These are phyloP conservation scores for Dactylonectria estremocensis DNA, from an alignment of 2,329 filamentous ascomycete genomes.

Conservation along the genomic window DNA sequence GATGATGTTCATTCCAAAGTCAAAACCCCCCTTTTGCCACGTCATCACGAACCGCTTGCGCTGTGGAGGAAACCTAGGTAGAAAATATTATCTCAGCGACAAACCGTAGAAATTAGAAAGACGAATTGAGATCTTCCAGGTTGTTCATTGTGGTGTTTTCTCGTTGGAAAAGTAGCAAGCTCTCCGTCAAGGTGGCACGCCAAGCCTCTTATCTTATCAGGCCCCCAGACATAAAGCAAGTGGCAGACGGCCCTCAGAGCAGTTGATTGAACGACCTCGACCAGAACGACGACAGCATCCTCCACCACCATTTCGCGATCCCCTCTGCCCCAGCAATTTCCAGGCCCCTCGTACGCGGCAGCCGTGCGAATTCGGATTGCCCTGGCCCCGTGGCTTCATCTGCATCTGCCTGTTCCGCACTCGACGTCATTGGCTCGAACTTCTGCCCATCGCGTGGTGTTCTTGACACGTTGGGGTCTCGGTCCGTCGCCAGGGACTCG, in stretches of 20 bases:
- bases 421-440: conserved; percentile 34
- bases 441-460: conserved; percentile 26
- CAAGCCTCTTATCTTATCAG: conserved; percentile 48
- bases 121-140: background rate
- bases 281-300: conserved; percentile 15
- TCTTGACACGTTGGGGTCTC: conserved; percentile 48
- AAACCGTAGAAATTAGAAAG: background rate
- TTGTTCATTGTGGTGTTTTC: background rate
- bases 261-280: background rate
- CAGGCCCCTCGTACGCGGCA: background rate
- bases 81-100: no score
- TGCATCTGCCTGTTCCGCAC: conserved; percentile 25
- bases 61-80: no score
- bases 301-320: conserved; percentile 7
- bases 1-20: background rate
- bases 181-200: conserved; percentile 13
- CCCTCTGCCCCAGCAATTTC: background rate
- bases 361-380: conserved; percentile 9
- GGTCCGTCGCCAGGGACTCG: conserved; percentile 21
- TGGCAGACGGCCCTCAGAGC: conserved; percentile 27
- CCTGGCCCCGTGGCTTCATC: conserved; percentile 2
- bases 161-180: background rate
- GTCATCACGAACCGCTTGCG: background rate
- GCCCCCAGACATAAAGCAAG: conserved; percentile 28
- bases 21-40: background rate